Base-by-base conservation (phyloP, 2,329 filamentous ascomycete species). In the Calonectria pauciramosa region DNA sequence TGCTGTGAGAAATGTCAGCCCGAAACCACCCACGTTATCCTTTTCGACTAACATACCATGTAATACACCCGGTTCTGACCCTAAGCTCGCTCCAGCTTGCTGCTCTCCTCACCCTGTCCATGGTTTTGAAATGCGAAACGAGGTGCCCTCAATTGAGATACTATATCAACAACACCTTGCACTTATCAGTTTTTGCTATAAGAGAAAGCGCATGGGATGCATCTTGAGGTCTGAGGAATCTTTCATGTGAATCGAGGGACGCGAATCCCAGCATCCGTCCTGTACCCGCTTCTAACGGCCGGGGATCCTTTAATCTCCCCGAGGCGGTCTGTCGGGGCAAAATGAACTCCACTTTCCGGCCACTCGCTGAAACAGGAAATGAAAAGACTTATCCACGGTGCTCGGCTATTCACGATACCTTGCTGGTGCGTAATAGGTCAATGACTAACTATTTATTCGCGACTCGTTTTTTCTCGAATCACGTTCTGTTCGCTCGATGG, bases 241-340 rank as follows among this genome's bases (percentile, higher is more conserved):
- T 28, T 34, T 18, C 32, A 63, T 47, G 44, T 23, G 44, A 63
- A 63, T 28, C 16, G 14, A 28, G 56, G 16, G 56, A 63, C 56
- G 8, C 36, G 56, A 41, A 63, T 63, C 56, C 23, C 3, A 41
- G 34, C 16, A 20, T 16, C 56, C 14, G n/a, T 63, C n/a, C 4
- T 20, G 56, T 28, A 63, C 56, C 56, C 56, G 56, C 56, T 63
- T 63, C 56, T 41, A 28, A 63, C 56, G 23, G 23, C 56, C n/a
- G 16, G 56, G 56, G 23, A 7, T 26, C 56, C 36, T 41, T 63
- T 41, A 63, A 41, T 41, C 23, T 28, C 56, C 56, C 56, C 34
- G 36, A 41, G 23, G 56, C 56, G 56, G 56, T 63, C 56, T 63
- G 38, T 26, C 23, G 4, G 34, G 56, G 56, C 56, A 63, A 63